A percentile compares a stretch with the other conserved stretches of the same genome.
Evolutionary conservation across 140 eudicot genomes (phyloP).

Genomic region (Anethum foeniculum): DNA sequence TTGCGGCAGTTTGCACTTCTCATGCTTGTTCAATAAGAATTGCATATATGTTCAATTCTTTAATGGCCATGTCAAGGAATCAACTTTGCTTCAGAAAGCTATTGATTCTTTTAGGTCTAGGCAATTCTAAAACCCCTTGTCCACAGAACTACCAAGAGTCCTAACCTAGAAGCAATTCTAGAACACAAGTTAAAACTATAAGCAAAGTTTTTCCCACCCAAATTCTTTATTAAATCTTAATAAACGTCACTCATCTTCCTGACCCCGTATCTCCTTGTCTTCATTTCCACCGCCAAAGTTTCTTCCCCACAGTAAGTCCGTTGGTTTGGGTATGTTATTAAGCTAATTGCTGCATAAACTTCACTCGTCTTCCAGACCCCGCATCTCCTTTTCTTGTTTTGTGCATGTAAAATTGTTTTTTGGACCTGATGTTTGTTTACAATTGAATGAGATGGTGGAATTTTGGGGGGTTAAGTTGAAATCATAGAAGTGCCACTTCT

Average conservation of each 20-base stretch:
- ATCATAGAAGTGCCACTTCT: background rate
- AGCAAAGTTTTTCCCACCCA: background rate
- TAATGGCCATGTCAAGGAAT: background rate
- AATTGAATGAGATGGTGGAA: background rate
- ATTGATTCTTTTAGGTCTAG: background rate
- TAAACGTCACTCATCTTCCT: background rate
- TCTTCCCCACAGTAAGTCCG: too few species aligned
- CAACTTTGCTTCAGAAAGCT: background rate
- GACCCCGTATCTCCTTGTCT: too few species aligned
- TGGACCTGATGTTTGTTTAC: constrained; percentile 4
- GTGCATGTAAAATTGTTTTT: constrained; percentile 17
- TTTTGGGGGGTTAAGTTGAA: background rate
- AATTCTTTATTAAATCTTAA: constrained; percentile 18
- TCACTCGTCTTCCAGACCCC: constrained; percentile 12
- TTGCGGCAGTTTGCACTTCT: background rate
- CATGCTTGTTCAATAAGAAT: background rate
- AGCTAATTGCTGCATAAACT: background rate
- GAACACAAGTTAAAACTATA: too few species aligned
- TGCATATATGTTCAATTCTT: background rate
- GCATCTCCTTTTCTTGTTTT: constrained; percentile 18
- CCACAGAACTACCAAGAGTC: background rate
- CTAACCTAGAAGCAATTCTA: background rate
- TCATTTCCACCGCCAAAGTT: constrained; percentile 15
- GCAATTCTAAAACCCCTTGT: background rate
- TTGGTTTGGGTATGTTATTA: too few species aligned